Evolutionary conservation across 768 basidiomycete genomes (phyloP), one percentile per base, ranked within the genome.

Genomic region (Lentinula detonsa): DNA sequence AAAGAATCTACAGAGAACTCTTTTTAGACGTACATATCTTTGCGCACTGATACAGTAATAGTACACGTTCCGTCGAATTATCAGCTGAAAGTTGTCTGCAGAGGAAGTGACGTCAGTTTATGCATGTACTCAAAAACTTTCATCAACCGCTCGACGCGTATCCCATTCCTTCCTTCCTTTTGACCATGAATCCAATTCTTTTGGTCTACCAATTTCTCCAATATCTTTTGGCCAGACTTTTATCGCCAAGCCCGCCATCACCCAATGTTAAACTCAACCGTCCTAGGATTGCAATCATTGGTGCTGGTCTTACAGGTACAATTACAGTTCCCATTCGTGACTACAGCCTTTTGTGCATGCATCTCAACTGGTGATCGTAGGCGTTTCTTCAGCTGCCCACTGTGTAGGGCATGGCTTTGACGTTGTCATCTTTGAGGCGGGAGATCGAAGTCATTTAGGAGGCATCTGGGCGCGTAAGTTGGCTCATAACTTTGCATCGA

Each of bases 1-100:
- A 85, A 86, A 68, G 93, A 93, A 70, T 95, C 94, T 18, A 96
- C 94, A 16, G 94, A 96, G 72, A 86, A 94, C 67, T 76, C 80
- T 10, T 96, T 95, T 78, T 92, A 69, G 68, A 16, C 18, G n/a
- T 10, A 10, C n/a, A 34, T 31, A 31, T 31, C 23, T 34, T 56
- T 31, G 50, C n/a, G 28, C 34, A 10, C 10, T 16, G 2, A 43
- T 16, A n/a, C n/a, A 16, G 15, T 16, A 15, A 15, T 43, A 48
- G 5, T 15, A n/a, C n/a, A 1, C 16, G 13, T 45, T 8, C 15
- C 43, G 43, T 45, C 7, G 8, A 48, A 48, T 18, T 21, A 21
- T 48, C 46, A 48, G 46, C 46, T 48, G 46, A 48, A 48, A 48
- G 46, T 48, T 48, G 43, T 5, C n/a, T 39, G 37, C 37, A 13